A percentile compares a stretch with the other conserved stretches of the same genome.
These are phyloP conservation scores for Tolypocladium paradoxum DNA, from an alignment of 2,329 filamentous ascomycete genomes.

Conservation along the genomic window DNA sequence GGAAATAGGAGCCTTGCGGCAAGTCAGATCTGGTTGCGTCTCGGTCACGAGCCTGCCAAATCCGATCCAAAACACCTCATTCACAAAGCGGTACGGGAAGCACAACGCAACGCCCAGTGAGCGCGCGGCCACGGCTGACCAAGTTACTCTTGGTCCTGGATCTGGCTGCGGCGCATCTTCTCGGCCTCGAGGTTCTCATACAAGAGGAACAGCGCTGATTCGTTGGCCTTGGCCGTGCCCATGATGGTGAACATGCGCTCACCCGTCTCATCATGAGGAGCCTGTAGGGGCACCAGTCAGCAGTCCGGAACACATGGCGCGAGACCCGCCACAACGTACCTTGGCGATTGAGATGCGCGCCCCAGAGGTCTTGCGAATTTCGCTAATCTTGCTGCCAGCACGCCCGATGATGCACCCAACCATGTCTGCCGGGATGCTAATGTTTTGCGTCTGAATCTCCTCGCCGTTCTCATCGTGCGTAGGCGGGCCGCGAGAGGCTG, in stretches of 20 bases:
- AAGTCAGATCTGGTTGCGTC: conserved; percentile 48
- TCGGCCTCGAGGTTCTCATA: conserved; percentile 99
- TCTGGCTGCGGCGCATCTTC: conserved; percentile 94
- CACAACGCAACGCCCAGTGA: conserved; percentile 15
- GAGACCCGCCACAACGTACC: conserved; percentile 28
- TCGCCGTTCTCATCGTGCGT: conserved; percentile 94
- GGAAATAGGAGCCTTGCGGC: conserved; percentile 49
- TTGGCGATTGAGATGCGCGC: conserved; percentile 97
- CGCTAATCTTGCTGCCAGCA: conserved; percentile 92
- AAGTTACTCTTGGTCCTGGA: conserved; percentile 41
- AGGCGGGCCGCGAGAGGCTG: conserved; percentile 67
- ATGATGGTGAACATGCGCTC: conserved; percentile 99
- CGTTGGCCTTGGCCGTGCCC: conserved; percentile 86
- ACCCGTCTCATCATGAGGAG: conserved; percentile 91
- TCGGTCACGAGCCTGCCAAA: conserved; percentile 36
- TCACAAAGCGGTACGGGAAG: conserved; percentile 17
- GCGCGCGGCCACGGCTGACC: conserved; percentile 2
- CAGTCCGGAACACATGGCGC: background rate
- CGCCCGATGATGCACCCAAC: conserved; percentile 98
- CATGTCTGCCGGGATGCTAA: conserved; percentile 99
- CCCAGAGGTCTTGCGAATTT: conserved; percentile 93
- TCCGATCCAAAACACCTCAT: conserved; percentile 31
- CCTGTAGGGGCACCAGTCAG: conserved; percentile 27
- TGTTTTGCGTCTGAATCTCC: conserved; percentile 97
- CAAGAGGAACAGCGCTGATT: conserved; percentile 88